phyloP scores from a whole-genome alignment of 2,329 filamentous ascomycete species.

The Alternaria postmessia region DNA sequence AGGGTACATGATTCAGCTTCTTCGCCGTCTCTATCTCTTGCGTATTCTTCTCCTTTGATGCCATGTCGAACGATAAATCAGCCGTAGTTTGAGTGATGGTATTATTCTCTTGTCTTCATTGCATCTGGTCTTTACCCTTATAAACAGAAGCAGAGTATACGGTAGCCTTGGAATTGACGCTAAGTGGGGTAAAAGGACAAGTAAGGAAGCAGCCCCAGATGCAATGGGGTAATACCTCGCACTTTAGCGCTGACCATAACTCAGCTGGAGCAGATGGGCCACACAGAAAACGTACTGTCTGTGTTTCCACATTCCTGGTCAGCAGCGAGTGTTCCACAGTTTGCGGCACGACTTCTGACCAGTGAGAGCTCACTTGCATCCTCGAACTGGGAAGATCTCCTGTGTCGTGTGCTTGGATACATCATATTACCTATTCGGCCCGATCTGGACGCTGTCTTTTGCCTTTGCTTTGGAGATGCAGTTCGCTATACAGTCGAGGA shows the following conservation, averaged over 20 bases:
- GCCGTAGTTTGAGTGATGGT: background rate
- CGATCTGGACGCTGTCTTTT: background rate
- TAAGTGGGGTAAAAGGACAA: constrained; percentile 24
- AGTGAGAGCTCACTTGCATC: constrained; percentile 4
- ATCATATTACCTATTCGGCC: constrained; percentile 2
- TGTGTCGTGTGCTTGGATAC: constrained; percentile 7
- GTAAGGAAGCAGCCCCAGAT: background rate
- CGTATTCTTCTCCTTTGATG: constrained; percentile 53
- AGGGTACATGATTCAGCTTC: constrained; percentile 61
- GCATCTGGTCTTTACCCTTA: background rate
- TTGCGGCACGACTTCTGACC: constrained; percentile 21
- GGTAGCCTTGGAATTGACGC: constrained; percentile 10
- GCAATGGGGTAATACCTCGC: constrained; percentile 33
- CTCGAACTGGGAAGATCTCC: background rate
- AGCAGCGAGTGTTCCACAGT: background rate
- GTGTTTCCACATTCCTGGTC: background rate
- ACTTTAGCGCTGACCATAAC: constrained; percentile 24
- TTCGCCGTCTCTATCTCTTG: constrained; percentile 57
- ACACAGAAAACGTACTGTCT: background rate
- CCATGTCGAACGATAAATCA: constrained; percentile 36
- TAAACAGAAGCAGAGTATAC: background rate
- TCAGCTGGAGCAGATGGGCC: background rate
- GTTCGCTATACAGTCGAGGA: background rate
- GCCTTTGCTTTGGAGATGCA: background rate
- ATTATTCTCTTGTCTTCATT: background rate